Base-by-base conservation (phyloP, 1,284 basidiomycete genomes). In the Trichosporon sp. region DNA sequence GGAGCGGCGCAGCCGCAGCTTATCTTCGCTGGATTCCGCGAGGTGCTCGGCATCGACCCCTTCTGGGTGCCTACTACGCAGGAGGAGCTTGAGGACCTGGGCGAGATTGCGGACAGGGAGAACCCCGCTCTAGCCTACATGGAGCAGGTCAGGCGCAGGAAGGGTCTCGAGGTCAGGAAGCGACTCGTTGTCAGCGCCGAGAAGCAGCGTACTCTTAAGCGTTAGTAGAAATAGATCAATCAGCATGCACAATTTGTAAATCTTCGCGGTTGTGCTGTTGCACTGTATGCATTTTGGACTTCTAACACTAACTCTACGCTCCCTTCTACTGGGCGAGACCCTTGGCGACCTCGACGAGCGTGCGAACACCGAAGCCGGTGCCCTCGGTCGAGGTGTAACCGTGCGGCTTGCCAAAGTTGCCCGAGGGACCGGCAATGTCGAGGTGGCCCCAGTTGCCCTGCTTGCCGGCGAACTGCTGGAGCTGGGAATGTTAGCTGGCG, bases 41-140 rank as follows among this genome's bases (percentile, higher is more conserved):
- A 96, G 81, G 87, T 94, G 77, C 87, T 97, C 37, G 92, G 95
- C 83, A 89, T 91, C 76, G 95, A 99, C 86, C 97, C 97, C 2
- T 99, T 96, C 87, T 99, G 97, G 97, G 96, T 99, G 0, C 97
- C 97, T 0, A 94, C 94, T 7, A 99, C 97, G 0, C 92, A 97
- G 78, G 97, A 98, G 81, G 97, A 99, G 79, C 87, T 99, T 56
- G 97, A 99, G 84, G 96, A 98, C 82, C 86, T 99, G 7, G 97
- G 97, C 64, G 94, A 96, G 81, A 97, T 98, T 83, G 91, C 96
- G 1, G 97, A 99, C 81, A 87, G 93, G 67, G 90, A 91, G 21
- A 99, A 99, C 81, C 86, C 98, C n/a, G 96, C 96, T 0, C 96
- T 95, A 81, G 89, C 86, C 19, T 99, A 98, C 77, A 92, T 98